These are phyloP conservation scores for Clavariopsis aquatica DNA, from an alignment of 495 filamentous ascomycete species.

Conservation along the genomic window DNA sequence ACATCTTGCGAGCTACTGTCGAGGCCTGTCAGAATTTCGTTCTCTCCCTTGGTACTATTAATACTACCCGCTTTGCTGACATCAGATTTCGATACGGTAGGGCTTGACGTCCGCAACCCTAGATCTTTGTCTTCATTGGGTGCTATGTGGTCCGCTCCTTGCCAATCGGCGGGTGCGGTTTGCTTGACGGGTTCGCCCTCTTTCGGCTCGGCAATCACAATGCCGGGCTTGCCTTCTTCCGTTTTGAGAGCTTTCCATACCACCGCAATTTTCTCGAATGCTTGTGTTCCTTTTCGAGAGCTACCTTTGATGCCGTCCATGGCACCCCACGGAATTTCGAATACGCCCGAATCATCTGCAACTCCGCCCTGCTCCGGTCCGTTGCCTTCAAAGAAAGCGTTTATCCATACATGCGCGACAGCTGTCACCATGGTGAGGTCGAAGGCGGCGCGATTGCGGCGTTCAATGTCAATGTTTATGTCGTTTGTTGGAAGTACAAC, in stretches of 20 bases:
- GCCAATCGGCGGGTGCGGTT: constrained; percentile 70
- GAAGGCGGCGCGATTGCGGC: constrained; percentile 73
- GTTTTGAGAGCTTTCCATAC: constrained; percentile 64
- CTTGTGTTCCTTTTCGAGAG: constrained; percentile 72
- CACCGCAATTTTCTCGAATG: constrained; percentile 81
- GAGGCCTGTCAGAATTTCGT: constrained; percentile 31
- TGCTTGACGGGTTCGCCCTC: constrained; percentile 66
- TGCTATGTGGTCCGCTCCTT: constrained; percentile 44
- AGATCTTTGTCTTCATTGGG: constrained; percentile 55
- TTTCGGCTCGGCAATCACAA: constrained; percentile 42
- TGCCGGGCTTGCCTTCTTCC: constrained; percentile 31
- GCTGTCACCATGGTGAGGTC: constrained; percentile 87
- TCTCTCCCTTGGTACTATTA: constrained; percentile 16
- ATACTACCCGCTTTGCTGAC: constrained; percentile 67
- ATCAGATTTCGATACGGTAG: constrained; percentile 54
- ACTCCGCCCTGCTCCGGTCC: constrained; percentile 65
- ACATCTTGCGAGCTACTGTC: constrained; percentile 24
- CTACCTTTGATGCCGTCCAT: constrained; percentile 82
- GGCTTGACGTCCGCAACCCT: constrained; percentile 63
- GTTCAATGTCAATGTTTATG: constrained; percentile 85
- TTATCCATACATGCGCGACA: constrained; percentile 95
- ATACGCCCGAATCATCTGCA: constrained; percentile 55
- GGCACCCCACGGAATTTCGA: constrained; percentile 64
- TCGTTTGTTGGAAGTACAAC: constrained; percentile 77
- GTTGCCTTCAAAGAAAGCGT: constrained; percentile 86